These are phyloP conservation scores for Verticillium albo-atrum DNA, from an alignment of 2,329 filamentous ascomycete genomes.

Conservation along the genomic window DNA sequence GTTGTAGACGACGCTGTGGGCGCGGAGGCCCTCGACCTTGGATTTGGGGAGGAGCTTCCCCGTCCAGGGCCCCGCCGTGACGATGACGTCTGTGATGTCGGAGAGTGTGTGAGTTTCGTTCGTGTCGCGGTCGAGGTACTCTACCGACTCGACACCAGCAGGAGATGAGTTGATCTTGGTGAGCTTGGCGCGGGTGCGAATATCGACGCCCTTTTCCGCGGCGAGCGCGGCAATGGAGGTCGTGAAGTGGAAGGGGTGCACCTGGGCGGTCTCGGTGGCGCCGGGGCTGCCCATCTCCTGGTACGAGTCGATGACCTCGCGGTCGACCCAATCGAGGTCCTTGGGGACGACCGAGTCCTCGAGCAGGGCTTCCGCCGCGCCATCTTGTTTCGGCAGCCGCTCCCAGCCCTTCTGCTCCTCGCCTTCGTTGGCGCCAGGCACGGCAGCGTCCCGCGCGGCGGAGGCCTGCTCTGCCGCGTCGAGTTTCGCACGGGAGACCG, in stretches of 20 bases:
- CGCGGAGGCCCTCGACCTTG: constrained; percentile 54
- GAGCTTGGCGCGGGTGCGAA: constrained; percentile 63
- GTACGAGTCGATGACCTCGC: constrained; percentile 63
- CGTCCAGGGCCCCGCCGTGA: constrained; percentile 61
- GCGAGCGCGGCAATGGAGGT: constrained; percentile 77
- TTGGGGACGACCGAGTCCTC: constrained; percentile 61
- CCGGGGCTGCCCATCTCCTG: constrained; percentile 72
- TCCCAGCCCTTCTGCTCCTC: constrained; percentile 47
- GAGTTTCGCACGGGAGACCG: constrained; percentile 29
- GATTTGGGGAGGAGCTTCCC: constrained; percentile 51
- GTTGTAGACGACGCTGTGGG: constrained; percentile 62
- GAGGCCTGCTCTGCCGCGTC: constrained; percentile 19
- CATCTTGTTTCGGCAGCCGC: constrained; percentile 57
- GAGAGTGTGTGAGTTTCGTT: constrained; percentile 27
- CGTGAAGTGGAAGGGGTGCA: constrained; percentile 90
- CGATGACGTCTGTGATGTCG: constrained; percentile 48
- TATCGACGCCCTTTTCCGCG: constrained; percentile 60
- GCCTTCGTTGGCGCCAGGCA: constrained; percentile 2
- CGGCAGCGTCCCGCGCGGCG: constrained; percentile 7
- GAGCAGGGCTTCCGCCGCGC: constrained; percentile 39
- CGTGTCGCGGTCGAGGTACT: constrained; percentile 47
- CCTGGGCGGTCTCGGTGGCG: constrained; percentile 79
- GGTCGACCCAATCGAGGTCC: constrained; percentile 81
- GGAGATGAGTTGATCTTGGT: constrained; percentile 57
- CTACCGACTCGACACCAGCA: constrained; percentile 56